Evolutionary conservation across 768 basidiomycete species (phyloP), one percentile per base, ranked within the genome.

Genomic region (Termitomyces sp.): DNA sequence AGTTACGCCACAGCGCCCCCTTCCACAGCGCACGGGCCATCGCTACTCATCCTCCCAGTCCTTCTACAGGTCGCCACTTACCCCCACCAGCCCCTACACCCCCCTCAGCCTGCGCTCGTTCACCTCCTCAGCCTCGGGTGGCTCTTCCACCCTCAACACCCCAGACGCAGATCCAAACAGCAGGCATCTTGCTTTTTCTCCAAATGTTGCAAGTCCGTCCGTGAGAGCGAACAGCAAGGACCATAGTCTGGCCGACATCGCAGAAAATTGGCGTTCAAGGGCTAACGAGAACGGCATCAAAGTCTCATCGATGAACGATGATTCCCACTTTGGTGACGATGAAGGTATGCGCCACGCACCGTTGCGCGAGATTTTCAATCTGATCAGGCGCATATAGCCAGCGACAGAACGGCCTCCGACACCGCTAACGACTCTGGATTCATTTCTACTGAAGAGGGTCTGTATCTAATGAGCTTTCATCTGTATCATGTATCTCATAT

Each of bases 221-320:
- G 50, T 62, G 9, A 62, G 54, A 54, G 13, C 56, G 32, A 61
- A 57, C 44, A 67, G 63, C 58, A 72, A 74, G 63, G 79, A 79
- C 63, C 76, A 78, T 63, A 80, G 78, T 66, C 74, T 85, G 26
- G 82, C 83, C 16, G 84, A 87, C 68, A 79, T 85, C 41, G 81
- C 86, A 5, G 79, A 81, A 36, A 89, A 82, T 68, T 91, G 89
- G 89, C 80, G 89, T 57, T 84, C 81, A 33, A 77, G 88, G 52
- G 86, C 88, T 53, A 84, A 76, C 59, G 85, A 88, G 64, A 85
- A 89, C 62, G 87, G 87, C 46, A 89, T 89, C 60, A 86, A 81
- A 69, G 85, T 88, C 54, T 75, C 82, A 30, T 71, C 76, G 41
- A 71, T 77, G 10, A 71, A 70, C 60, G 87, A 87, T 61, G 82